Conservation (phyloP, 2,329 filamentous ascomycete species). For the Westerdykella sp. region DNA sequence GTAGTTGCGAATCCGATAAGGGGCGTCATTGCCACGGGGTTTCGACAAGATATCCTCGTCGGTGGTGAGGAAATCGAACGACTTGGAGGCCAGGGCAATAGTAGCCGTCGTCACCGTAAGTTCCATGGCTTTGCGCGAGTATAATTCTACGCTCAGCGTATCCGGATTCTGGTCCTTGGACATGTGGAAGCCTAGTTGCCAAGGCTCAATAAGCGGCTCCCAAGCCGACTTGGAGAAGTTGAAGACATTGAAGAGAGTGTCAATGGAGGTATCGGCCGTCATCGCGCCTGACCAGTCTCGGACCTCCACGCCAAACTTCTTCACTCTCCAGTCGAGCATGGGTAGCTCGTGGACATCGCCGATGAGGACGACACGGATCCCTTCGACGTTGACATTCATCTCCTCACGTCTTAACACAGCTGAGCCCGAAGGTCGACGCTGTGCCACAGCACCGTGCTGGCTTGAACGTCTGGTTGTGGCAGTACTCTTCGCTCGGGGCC, state of each 20-base stretch:
- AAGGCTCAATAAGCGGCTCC: conserved; percentile 94
- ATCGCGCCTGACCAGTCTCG: conserved; percentile 87
- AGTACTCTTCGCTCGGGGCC: conserved; percentile 43
- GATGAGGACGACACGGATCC: conserved; percentile 86
- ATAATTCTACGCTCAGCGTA: conserved; percentile 73
- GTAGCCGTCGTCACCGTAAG: conserved; percentile 88
- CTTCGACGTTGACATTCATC: conserved; percentile 77
- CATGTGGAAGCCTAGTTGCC: conserved; percentile 88
- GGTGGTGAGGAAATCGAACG: conserved; percentile 78
- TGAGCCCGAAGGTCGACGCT: conserved; percentile 46
- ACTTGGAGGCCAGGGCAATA: conserved; percentile 89
- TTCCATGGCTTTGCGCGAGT: conserved; percentile 85
- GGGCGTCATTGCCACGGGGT: conserved; percentile 81
- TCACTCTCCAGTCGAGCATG: conserved; percentile 87
- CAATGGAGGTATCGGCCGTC: conserved; percentile 81
- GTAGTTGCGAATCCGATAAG: conserved; percentile 90
- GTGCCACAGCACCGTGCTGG: conserved; percentile 51
- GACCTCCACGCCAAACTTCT: conserved; percentile 77
- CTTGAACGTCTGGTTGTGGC: conserved; percentile 37
- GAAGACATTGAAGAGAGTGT: conserved; percentile 93
- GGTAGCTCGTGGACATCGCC: conserved; percentile 94
- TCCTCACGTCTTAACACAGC: conserved; percentile 65
- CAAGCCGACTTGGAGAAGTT: conserved; percentile 99
- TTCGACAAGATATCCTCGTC: conserved; percentile 92
- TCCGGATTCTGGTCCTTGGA: conserved; percentile 70